A percentile compares a stretch with the other conserved stretches of the same genome.
Evolutionary conservation across 1,284 basidiomycete species (phyloP).

Genomic region (Rhodotorula sp.): DNA sequence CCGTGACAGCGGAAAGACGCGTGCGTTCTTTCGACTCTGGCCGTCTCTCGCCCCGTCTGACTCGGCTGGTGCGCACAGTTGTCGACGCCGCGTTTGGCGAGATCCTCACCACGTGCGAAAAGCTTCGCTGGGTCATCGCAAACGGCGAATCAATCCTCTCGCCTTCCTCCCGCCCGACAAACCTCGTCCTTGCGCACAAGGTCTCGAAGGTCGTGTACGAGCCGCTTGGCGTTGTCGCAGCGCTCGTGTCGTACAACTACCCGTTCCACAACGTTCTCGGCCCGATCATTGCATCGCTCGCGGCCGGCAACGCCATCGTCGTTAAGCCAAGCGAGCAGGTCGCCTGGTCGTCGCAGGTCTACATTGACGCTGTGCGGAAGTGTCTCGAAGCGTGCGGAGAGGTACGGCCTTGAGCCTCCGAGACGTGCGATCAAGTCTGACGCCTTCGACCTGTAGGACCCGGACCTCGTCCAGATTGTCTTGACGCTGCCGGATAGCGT

Average conservation of each 20-base stretch:
- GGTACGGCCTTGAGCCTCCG: background rate
- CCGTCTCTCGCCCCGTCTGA: background rate
- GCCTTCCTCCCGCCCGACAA: conserved; percentile 70
- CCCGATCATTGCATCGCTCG: conserved; percentile 84
- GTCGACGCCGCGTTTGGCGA: conserved; percentile 87
- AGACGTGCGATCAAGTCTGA: background rate
- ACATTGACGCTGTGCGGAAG: conserved; percentile 70
- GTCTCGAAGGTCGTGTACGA: conserved; percentile 75
- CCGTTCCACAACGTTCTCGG: conserved; percentile 75
- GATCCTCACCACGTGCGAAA: conserved; percentile 82
- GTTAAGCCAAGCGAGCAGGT: conserved; percentile 85
- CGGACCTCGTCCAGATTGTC: conserved; percentile 80
- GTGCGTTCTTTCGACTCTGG: conserved; percentile 58
- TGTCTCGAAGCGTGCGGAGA: conserved; percentile 71
- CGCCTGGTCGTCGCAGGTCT: conserved; percentile 81
- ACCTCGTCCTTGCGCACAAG: conserved; percentile 84
- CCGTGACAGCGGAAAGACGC: conserved; percentile 92
- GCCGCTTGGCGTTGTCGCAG: conserved; percentile 89
- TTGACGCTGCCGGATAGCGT: conserved; percentile 87
- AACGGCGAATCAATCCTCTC: conserved; percentile 73
- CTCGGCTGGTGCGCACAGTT: conserved; percentile 56
- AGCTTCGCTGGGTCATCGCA: conserved; percentile 69
- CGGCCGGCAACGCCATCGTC: conserved; percentile 85
- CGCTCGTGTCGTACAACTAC: conserved; percentile 67
- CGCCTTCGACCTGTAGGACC: conserved; percentile 55